Evolutionary conservation across 306 rosid genomes (phyloP).

Genomic region (Pyrus pyrifolia): DNA sequence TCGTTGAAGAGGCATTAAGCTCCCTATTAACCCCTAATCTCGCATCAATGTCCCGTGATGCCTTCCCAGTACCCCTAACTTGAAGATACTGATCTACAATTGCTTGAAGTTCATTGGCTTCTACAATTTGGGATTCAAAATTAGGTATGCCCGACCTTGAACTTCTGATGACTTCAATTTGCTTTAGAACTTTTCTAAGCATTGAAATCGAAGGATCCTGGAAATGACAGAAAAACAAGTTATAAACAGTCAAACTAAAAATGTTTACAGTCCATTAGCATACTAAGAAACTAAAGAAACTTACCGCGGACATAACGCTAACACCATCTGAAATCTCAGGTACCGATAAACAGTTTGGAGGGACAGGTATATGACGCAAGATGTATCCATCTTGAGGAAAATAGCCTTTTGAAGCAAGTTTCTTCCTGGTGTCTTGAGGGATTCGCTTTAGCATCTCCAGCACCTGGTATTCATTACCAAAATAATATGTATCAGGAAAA

Average conservation of each 20-base stretch:
- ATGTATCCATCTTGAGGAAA: slow-evolving; percentile 89
- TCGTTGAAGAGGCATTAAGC: slow-evolving; percentile 54
- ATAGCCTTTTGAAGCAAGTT: slow-evolving; percentile 69
- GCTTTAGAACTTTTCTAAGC: slow-evolving; percentile 71
- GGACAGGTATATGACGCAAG: slow-evolving; percentile 67
- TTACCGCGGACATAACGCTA: slow-evolving; percentile 75
- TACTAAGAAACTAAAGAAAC: slow-evolving; percentile 30
- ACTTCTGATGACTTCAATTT: slow-evolving; percentile 56
- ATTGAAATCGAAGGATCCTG: slow-evolving; percentile 81
- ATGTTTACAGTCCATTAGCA: background rate
- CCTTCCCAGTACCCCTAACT: slow-evolving; percentile 69
- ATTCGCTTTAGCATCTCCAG: slow-evolving; percentile 67
- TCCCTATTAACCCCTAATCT: slow-evolving; percentile 68
- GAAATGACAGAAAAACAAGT: slow-evolving; percentile 6
- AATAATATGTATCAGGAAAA: slow-evolving; percentile 9
- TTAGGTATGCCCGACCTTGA: slow-evolving; percentile 85
- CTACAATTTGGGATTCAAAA: slow-evolving; percentile 73
- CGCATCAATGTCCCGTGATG: slow-evolving; percentile 59
- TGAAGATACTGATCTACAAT: slow-evolving; percentile 69
- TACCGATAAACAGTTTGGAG: slow-evolving; percentile 88
- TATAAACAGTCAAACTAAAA: background rate
- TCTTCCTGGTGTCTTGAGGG: slow-evolving; percentile 55
- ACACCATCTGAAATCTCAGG: slow-evolving; percentile 98
- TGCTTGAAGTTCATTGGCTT: slow-evolving; percentile 75
- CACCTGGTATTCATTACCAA: slow-evolving; percentile 39